Percentiles rank a stretch among this genome's conserved stretches.
Conservation (phyloP, 2,329 filamentous ascomycete genomes). For the Fusarium incarnatum region DNA sequence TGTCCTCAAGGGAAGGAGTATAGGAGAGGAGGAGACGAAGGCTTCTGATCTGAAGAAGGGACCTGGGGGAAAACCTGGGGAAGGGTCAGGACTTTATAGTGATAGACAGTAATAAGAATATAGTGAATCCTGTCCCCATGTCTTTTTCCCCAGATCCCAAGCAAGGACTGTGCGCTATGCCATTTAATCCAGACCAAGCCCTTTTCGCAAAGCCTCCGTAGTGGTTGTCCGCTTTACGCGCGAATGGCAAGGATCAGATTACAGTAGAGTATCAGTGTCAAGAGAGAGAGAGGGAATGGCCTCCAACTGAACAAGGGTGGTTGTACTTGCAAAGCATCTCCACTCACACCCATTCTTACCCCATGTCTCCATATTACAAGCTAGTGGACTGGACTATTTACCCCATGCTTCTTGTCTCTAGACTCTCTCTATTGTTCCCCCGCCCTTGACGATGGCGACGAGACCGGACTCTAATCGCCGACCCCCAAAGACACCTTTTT, state of each 20-base stretch:
- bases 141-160: conserved; percentile 26
- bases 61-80: conserved; percentile 36
- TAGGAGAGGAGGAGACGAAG: conserved; percentile 36
- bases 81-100: conserved; percentile 40
- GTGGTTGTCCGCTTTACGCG: conserved; percentile 27
- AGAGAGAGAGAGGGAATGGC: conserved; percentile 6
- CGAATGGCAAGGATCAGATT: conserved; percentile 34
- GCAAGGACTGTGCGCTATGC: not conserved
- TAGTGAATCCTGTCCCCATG: not conserved
- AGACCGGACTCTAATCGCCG: conserved; percentile 36
- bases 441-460: conserved; percentile 1
- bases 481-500: conserved; percentile 29
- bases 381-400: conserved; percentile 8
- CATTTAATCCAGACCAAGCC: conserved; percentile 11
- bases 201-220: conserved; percentile 35
- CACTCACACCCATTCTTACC: conserved; percentile 25
- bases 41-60: conserved; percentile 41
- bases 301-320: conserved; percentile 15
- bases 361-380: conserved; percentile 22
- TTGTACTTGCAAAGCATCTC: conserved; percentile 2
- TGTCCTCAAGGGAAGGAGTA: conserved; percentile 24
- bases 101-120: not conserved
- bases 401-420: conserved; percentile 20
- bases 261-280: conserved; percentile 20
- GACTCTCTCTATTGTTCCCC: conserved; percentile 4